Percentiles rank a stretch among this genome's conserved stretches.
phyloP scores from a whole-genome alignment of 805 yeast genomes.

The Candida hungchunana region DNA sequence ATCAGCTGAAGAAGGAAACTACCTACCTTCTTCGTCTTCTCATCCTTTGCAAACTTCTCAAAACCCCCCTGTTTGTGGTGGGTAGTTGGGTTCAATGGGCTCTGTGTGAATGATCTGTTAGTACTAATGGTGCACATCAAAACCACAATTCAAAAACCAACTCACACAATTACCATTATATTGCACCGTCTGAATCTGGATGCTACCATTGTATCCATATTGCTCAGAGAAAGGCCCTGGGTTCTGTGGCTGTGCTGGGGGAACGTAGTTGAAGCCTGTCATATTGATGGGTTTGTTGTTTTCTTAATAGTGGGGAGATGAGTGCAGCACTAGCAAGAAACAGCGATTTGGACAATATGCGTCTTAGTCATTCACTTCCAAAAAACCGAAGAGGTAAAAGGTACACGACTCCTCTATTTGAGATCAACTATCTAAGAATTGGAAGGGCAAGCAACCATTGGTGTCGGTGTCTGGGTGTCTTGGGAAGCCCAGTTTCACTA shows the following conservation, averaged over 20 bases:
- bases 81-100: constrained; percentile 19
- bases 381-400: no score
- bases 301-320: no score
- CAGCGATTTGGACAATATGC: no score
- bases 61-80: constrained; percentile 11
- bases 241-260: constrained; percentile 22
- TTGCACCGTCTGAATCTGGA: constrained; percentile 10
- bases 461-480: no score
- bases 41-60: constrained; percentile 21
- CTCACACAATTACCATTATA: constrained; percentile 17
- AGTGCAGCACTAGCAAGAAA: no score
- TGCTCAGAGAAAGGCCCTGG: constrained; percentile 23
- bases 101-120: constrained; percentile 4
- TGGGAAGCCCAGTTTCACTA: not conserved
- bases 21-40: constrained; percentile 26
- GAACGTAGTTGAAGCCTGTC: constrained; percentile 17
- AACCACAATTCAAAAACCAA: no score
- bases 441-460: no score
- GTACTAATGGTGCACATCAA: not conserved
- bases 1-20: constrained; percentile 15
- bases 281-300: not conserved
- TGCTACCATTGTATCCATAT: constrained; percentile 21
- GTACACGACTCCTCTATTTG: no score
- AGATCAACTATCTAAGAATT: no score
- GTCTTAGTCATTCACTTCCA: no score